Evolutionary conservation across 2,329 filamentous ascomycete genomes (phyloP).

Genomic region (Venturia effusa): DNA sequence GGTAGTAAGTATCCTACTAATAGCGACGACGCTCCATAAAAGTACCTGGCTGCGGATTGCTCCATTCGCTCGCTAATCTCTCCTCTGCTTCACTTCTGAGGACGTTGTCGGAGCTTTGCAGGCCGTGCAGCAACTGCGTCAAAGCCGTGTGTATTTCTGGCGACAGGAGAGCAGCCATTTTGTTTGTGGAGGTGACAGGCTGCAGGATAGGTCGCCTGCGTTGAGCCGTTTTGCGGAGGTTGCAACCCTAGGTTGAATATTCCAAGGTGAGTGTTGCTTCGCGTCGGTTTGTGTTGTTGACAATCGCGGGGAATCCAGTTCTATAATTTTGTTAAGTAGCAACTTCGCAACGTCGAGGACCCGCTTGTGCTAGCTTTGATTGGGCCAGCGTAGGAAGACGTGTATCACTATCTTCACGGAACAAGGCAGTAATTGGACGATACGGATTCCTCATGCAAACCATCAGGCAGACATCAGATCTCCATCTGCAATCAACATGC

Average conservation of each 20-base stretch:
- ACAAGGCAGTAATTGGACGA: background rate
- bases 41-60: conserved; percentile 63
- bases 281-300: background rate
- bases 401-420: background rate
- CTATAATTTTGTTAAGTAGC: background rate
- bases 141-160: conserved; percentile 77
- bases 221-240: background rate
- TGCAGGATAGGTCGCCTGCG: background rate
- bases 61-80: conserved; percentile 85
- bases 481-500: no score
- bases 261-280: background rate
- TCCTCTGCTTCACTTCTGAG: conserved; percentile 81
- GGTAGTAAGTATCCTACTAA: no score
- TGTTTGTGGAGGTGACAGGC: conserved; percentile 13
- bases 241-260: no score
- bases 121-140: conserved; percentile 71
- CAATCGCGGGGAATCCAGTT: no score
- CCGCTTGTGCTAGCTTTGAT: background rate
- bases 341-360: background rate
- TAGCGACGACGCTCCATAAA: no score
- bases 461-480: background rate
- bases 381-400: background rate
- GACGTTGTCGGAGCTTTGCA: conserved; percentile 82
- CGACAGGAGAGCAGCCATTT: conserved; percentile 70
- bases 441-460: background rate